Evolutionary conservation across 768 basidiomycete genomes (phyloP).

Genomic region (Boletus fagicola): DNA sequence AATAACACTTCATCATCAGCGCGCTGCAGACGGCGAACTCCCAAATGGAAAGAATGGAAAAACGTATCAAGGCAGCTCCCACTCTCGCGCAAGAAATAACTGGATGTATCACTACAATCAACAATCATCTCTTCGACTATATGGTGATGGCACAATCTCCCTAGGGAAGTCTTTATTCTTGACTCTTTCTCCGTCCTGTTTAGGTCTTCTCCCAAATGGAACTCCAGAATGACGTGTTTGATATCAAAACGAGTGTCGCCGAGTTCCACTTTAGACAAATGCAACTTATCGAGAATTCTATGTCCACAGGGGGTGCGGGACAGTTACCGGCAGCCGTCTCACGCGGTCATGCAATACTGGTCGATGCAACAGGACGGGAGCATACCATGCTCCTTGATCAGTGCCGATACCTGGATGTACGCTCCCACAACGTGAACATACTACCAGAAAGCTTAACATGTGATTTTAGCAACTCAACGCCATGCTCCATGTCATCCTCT

Average conservation of each 20-base stretch:
- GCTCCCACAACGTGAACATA: neutral
- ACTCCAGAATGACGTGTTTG: neutral
- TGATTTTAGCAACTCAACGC: neutral
- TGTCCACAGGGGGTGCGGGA: neutral
- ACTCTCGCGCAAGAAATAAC: constrained; percentile 2
- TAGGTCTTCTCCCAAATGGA: constrained; percentile 3
- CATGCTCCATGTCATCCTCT: neutral
- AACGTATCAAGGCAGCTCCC: neutral
- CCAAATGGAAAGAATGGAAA: neutral
- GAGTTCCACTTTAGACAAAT: neutral
- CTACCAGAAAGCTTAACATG: neutral
- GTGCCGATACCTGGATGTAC: neutral
- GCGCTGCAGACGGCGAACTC: neutral
- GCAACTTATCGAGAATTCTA: neutral
- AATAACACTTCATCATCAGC: neutral
- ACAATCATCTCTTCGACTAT: neutral
- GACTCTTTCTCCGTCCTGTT: neutral
- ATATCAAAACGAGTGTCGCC: neutral
- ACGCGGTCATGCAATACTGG: neutral
- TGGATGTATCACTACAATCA: neutral
- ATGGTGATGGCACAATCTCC: neutral
- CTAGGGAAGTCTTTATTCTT: neutral
- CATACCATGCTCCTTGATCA: constrained; percentile 2
- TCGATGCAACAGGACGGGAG: constrained; percentile 6
- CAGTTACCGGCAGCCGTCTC: neutral